Evolutionary conservation across 2,329 filamentous ascomycete genomes (phyloP), one percentile per base, ranked within the genome.

Genomic region (Phialocephala sp.): DNA sequence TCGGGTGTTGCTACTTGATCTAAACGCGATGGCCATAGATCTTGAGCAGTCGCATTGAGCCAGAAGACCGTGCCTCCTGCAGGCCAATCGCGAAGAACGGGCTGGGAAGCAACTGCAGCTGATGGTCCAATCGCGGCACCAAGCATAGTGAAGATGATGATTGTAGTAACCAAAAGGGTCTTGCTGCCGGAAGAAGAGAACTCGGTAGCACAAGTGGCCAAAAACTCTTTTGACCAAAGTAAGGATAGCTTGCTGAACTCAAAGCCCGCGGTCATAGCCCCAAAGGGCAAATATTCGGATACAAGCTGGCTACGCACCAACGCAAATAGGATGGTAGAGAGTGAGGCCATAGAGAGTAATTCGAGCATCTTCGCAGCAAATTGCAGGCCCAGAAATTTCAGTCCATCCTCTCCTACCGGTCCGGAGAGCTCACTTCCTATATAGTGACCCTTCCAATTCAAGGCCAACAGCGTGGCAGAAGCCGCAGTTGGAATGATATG

Each of bases 291-390:
- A 8, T n/a, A n/a, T 2, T 56, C 43, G 32, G 15, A n/a, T 55
- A 62, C 14, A 8, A 66, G 45, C 36, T 52, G 57, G 8, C 36
- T 18, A 9, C 66, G 56, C 18, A 64, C 27, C 5, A 68, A 15
- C 3, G n/a, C 43, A 60, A 68, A 66, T 2, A 66, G n/a, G 18
- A 68, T 66, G 9, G 39, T 35, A 5, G 63, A 47, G 4, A 66
- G 59, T 4, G 57, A 64, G 2, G 56, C 66, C 41, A 66, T 47
- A 20, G 39, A 35, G 18, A 63, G 18, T 12, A 64, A 43, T 56
- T 68, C 66, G n/a, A 45, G 56, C 35, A 63, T 37, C 20, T 68
- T 68, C 6, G 66, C 60, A 54, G 63, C 66, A 43, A 68, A 45
- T 50, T 68, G 66, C 4, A 68, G 41, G 14, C 50, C 60, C 15